Conservation (phyloP, 352 stramenopile species). For the Phytophthora ohioensis region DNA sequence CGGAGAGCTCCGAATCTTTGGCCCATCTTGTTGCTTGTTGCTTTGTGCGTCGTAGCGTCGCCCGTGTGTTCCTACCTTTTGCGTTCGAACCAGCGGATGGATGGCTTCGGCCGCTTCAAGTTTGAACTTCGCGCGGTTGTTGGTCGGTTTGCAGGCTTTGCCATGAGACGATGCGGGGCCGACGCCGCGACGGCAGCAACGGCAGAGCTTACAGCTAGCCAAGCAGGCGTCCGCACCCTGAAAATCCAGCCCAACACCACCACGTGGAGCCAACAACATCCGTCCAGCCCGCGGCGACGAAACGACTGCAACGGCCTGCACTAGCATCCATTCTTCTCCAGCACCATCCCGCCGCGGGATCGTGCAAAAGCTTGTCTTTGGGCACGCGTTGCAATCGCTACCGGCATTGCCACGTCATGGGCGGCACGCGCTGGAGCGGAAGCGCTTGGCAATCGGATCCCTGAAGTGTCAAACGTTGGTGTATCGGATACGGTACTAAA, state of each 20-base stretch:
- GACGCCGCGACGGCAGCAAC: not conserved
- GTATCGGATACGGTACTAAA: constrained; percentile 18
- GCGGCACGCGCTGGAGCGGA: no score
- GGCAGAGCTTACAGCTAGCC: not conserved
- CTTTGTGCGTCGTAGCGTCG: constrained; percentile 11
- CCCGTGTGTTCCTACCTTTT: constrained; percentile 13
- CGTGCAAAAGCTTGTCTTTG: constrained; percentile 19
- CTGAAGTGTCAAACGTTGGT: not conserved
- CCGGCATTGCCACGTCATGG: constrained; percentile 13
- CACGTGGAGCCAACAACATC: constrained; percentile 6
- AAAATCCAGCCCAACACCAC: constrained; percentile 25
- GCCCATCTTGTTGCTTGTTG: constrained; percentile 33
- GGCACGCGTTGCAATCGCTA: not conserved
- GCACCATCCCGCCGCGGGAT: constrained; percentile 6
- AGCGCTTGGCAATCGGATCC: not conserved
- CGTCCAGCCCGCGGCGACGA: constrained; percentile 12
- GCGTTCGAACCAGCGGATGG: constrained; percentile 17
- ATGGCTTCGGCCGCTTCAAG: constrained; percentile 29
- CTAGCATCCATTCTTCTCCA: not conserved
- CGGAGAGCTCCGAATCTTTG: constrained; percentile 28
- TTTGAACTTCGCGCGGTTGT: constrained; percentile 25
- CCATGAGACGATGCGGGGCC: constrained; percentile 27
- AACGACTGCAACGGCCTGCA: constrained; percentile 24
- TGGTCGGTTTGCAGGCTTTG: not conserved
- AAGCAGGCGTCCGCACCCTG: not conserved